Conservation (phyloP, 2,329 filamentous ascomycete genomes). For the Xylariaceae sp. region DNA sequence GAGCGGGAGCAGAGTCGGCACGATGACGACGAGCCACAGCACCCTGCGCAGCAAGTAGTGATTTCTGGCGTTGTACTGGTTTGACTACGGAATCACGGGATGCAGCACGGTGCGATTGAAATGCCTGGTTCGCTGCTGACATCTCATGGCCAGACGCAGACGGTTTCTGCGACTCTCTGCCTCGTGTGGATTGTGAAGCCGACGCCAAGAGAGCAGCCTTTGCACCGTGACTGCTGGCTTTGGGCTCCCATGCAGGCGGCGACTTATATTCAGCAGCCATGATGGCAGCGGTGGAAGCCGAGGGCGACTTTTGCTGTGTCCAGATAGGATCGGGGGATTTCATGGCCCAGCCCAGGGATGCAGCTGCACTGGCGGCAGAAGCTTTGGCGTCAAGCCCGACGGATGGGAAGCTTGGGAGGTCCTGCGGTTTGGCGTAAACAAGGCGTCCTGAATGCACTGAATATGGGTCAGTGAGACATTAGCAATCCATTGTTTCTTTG, state of each 20-base stretch:
- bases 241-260: slow-evolving; percentile 55
- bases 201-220: slow-evolving; percentile 72
- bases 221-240: slow-evolving; percentile 61
- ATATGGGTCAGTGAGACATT: slow-evolving; percentile 6
- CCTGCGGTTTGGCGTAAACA: slow-evolving; percentile 49
- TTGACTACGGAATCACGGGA: slow-evolving; percentile 42
- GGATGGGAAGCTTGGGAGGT: slow-evolving; percentile 72
- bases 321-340: slow-evolving; percentile 62
- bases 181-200: slow-evolving; percentile 53
- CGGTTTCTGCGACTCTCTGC: slow-evolving; percentile 49
- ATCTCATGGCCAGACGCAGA: slow-evolving; percentile 49
- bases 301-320: slow-evolving; percentile 59
- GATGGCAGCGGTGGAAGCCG: slow-evolving; percentile 40
- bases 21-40: slow-evolving; percentile 66
- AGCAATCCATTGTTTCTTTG: slow-evolving; percentile 2
- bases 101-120: slow-evolving; percentile 45
- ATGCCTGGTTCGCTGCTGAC: slow-evolving; percentile 67
- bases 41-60: slow-evolving; percentile 70
- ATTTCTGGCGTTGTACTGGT: slow-evolving; percentile 55
- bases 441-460: slow-evolving; percentile 25
- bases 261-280: slow-evolving; percentile 31
- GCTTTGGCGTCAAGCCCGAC: slow-evolving; percentile 53
- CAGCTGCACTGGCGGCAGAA: slow-evolving; percentile 69
- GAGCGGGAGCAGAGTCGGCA: slow-evolving; percentile 58
- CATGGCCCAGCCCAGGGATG: slow-evolving; percentile 68